A percentile compares a stretch with the other conserved stretches of the same genome.
Evolutionary conservation across 2,329 filamentous ascomycete genomes (phyloP).

Genomic region (Ceratocystis papillata): DNA sequence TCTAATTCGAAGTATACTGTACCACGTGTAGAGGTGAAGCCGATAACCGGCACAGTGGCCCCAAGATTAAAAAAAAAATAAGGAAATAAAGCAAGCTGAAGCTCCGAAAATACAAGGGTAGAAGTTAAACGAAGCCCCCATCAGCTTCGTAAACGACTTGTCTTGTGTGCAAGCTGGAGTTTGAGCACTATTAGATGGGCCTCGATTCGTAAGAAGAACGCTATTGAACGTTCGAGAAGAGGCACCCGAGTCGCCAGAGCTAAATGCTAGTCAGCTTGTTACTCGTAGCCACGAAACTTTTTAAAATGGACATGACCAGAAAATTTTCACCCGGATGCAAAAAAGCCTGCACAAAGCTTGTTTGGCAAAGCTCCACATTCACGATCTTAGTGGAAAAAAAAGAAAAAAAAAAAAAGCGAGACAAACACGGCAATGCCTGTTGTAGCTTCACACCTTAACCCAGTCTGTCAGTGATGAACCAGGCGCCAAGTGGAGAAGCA

Average conservation of each 20-base stretch:
- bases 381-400: background rate
- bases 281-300: background rate
- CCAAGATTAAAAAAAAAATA: background rate
- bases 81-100: background rate
- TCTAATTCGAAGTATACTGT: background rate
- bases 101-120: too few relatives aligned
- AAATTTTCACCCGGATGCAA: background rate
- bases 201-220: conserved; percentile 2
- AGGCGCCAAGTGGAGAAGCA: background rate
- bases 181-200: background rate
- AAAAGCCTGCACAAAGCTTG: background rate
- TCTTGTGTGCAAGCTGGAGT: background rate
- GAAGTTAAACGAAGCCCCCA: too few relatives aligned
- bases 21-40: background rate
- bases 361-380: background rate
- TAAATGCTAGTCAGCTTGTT: too few relatives aligned
- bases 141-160: too few relatives aligned
- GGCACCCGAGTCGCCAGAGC: too few relatives aligned
- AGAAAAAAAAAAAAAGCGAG: too few relatives aligned
- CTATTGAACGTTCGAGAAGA: too few relatives aligned
- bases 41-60: background rate
- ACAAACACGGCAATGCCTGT: too few relatives aligned
- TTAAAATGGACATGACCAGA: conserved; percentile 1
- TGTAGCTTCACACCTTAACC: background rate
- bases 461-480: background rate